Percentiles rank a stretch among this genome's conserved stretches.
Evolutionary conservation across 495 filamentous ascomycete genomes (phyloP).

Genomic region (Penicillium soppii): DNA sequence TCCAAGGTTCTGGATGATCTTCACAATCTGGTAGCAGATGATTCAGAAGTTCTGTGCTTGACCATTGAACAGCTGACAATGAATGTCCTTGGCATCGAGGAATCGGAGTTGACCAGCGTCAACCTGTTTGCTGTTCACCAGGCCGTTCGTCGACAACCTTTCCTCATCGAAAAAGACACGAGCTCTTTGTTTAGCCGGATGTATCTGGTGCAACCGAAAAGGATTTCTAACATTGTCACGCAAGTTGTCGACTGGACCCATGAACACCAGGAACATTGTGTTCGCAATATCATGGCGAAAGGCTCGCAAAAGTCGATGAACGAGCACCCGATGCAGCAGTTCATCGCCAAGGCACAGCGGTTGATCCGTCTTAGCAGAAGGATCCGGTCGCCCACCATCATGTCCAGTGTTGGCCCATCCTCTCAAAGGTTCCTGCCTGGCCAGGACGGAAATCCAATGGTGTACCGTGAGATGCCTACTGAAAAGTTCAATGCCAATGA

Average conservation of each 20-base stretch:
- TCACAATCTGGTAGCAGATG: constrained; percentile 45
- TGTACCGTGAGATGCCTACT: constrained; percentile 42
- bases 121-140: constrained; percentile 70
- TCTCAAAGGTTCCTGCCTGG: constrained; percentile 36
- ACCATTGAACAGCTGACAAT: constrained; percentile 64
- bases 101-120: constrained; percentile 45
- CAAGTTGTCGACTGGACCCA: constrained; percentile 57
- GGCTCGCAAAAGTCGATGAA: constrained; percentile 8
- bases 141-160: constrained; percentile 41
- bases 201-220: constrained; percentile 51
- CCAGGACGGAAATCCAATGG: constrained; percentile 28
- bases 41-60: constrained; percentile 49
- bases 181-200: constrained; percentile 40
- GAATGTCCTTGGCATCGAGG: constrained; percentile 42
- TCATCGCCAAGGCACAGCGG: constrained; percentile 62
- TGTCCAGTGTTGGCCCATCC: constrained; percentile 53
- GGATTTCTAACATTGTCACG: constrained; percentile 42
- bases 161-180: constrained; percentile 49
- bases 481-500: constrained; percentile 45
- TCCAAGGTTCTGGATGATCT: constrained; percentile 49
- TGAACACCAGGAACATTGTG: constrained; percentile 51
- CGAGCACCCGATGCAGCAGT: constrained; percentile 49
- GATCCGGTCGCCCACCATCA: constrained; percentile 56
- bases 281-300: constrained; percentile 27
- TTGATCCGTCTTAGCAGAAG: constrained; percentile 68